Evolutionary conservation across 2,329 filamentous ascomycete species (phyloP), one percentile per base, ranked within the genome.

Genomic region (Daldinia sp.): DNA sequence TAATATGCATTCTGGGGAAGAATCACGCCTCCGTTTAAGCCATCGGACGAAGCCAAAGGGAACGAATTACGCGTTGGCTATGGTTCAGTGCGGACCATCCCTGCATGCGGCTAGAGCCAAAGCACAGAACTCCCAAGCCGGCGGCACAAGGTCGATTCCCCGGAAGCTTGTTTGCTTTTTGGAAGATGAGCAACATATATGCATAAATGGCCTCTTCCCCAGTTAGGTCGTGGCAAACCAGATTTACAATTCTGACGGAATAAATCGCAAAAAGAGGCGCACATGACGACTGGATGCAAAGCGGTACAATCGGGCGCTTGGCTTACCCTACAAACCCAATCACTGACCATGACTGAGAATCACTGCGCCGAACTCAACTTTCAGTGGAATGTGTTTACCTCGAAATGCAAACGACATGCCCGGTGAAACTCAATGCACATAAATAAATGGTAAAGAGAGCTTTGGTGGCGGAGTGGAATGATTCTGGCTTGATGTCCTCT

Each of bases 181-280:
- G 51, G 56, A 48, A 41, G n/a, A 27, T 47, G 34, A 32, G 45
- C 58, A 52, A 58, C 55, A 64, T 49, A 48, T 45, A 56, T 56
- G 58, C 47, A 55, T 25, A 41, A 49, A 56, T 50, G 54, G 47
- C 32, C 49, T 43, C 47, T 23, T 55, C 6, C 6, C 39, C 35
- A 37, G 29, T 58, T 48, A 30, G 35, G 56, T 59, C 35, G 58
- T 65, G 65, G 55, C 50, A 61, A 47, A 59, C 45, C 41, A 43
- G 19, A 63, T 59, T 63, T 60, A 55, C 58, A 62, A 68, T 63
- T 63, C 63, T 68, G 64, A 67, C 66, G 64, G 60, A 54, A 68
- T 68, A 30, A 57, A 49, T 64, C 58, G 58, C 58, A 68, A 68
- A 51, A 45, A 47, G 49, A 50, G 49, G 29, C 54, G 35, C 55